Percentiles rank a stretch among this genome's conserved stretches.
phyloP scores from a whole-genome alignment of 2,329 filamentous ascomycete genomes.

The Diaporthe helianthi region DNA sequence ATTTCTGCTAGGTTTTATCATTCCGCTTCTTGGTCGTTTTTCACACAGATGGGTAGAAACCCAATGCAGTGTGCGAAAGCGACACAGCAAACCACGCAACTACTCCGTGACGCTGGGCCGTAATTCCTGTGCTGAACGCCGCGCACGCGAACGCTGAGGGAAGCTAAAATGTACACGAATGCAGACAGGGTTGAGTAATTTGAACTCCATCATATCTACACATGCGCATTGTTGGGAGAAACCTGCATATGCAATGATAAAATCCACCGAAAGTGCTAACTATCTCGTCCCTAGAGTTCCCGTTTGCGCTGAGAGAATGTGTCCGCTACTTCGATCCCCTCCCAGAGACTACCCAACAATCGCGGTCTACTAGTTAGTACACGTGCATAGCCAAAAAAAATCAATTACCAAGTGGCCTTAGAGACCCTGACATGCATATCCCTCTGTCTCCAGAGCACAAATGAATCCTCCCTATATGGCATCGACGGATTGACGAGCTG shows the following conservation, averaged over 20 bases:
- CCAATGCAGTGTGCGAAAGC: not conserved
- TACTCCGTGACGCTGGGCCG: not conserved
- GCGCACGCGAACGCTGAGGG: no score
- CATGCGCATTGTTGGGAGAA: not conserved
- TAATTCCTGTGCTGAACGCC: no score
- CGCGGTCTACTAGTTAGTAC: no score
- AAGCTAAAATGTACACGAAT: not conserved
- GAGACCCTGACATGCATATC: slow-evolving; percentile 6
- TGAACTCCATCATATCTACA: no score
- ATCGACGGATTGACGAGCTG: not conserved
- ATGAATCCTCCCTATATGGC: not conserved
- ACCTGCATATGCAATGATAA: not conserved
- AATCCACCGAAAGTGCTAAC: not conserved
- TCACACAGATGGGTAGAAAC: not conserved
- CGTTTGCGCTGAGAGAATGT: not conserved
- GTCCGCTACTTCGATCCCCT: not conserved
- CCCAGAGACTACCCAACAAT: not conserved
- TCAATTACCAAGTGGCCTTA: not conserved
- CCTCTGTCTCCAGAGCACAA: slow-evolving; percentile 3
- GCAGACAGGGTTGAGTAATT: not conserved
- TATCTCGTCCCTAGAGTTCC: not conserved
- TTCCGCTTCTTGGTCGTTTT: not conserved
- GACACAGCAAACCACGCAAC: not conserved
- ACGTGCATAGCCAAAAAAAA: no score
- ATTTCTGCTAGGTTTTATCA: no score